Evolutionary conservation across 2,329 filamentous ascomycete species (phyloP).

Genomic region (Colletotrichum graminicola): DNA sequence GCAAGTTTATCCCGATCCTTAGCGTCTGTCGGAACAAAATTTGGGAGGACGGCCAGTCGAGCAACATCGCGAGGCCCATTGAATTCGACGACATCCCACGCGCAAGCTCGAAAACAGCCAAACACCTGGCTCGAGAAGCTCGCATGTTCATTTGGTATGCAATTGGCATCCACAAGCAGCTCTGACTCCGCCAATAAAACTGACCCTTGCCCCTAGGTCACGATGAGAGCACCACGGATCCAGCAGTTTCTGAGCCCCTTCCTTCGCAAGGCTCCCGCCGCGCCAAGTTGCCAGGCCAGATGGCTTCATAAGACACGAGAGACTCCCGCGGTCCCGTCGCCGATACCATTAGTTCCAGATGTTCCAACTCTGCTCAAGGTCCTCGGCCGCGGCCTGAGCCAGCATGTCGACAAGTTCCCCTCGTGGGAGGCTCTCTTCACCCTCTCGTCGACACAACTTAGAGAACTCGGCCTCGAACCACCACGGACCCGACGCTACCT

Average conservation of each 20-base stretch:
- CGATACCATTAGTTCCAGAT: conserved; percentile 89
- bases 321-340: conserved; percentile 67
- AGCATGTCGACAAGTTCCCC: conserved; percentile 87
- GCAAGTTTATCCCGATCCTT: conserved; percentile 26
- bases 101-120: conserved; percentile 25
- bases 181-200: not conserved
- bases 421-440: conserved; percentile 93
- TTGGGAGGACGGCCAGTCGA: conserved; percentile 27
- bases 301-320: conserved; percentile 58
- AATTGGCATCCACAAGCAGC: not conserved
- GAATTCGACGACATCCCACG: conserved; percentile 22
- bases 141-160: not conserved
- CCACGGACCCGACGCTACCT: conserved; percentile 86
- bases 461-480: conserved; percentile 87
- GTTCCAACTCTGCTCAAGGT: conserved; percentile 87
- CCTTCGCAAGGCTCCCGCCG: conserved; percentile 44
- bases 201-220: conserved; percentile 31
- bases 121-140: conserved; percentile 22
- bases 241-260: conserved; percentile 38
- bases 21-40: conserved; percentile 37
- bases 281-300: conserved; percentile 54
- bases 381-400: conserved; percentile 87
- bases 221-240: conserved; percentile 41
- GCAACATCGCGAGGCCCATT: conserved; percentile 29
- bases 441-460: conserved; percentile 80